phyloP scores from a whole-genome alignment of 768 basidiomycete genomes.

The Rhizopogon vesiculosus region DNA sequence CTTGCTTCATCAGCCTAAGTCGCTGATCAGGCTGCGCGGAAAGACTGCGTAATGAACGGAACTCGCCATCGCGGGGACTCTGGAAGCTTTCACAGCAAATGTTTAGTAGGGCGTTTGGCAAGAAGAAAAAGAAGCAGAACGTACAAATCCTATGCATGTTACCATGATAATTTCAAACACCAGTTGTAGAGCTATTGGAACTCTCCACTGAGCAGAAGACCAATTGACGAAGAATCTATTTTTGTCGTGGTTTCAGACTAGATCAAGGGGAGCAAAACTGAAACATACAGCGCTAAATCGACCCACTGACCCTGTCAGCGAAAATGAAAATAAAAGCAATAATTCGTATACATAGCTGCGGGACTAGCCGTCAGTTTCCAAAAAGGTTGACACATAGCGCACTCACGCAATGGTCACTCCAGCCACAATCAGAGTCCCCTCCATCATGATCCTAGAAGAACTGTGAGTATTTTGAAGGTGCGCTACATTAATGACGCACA shows the following conservation, averaged over 20 bases:
- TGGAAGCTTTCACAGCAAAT: conserved; percentile 20
- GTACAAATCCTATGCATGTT: conserved; percentile 25
- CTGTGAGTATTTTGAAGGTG: neutral
- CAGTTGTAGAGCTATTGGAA: conserved; percentile 38
- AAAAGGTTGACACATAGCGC: no score
- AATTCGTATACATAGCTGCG: neutral
- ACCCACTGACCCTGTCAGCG: conserved; percentile 26
- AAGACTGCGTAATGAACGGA: neutral
- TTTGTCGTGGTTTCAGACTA: neutral
- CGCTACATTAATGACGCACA: conserved; percentile 5
- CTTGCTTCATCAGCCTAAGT: conserved; percentile 33
- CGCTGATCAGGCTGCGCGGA: neutral
- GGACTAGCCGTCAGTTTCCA: neutral
- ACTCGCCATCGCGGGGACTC: conserved; percentile 30
- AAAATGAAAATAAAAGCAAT: neutral
- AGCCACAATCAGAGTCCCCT: conserved; percentile 7
- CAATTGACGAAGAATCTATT: conserved; percentile 29
- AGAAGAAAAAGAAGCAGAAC: conserved; percentile 7
- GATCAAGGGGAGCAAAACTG: neutral
- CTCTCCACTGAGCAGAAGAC: conserved; percentile 36
- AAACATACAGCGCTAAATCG: conserved; percentile 34
- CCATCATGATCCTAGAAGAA: conserved; percentile 5
- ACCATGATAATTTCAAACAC: conserved; percentile 35
- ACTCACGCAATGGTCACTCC: conserved; percentile 39
- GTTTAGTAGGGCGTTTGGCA: neutral